Evolutionary conservation across 305 asterid genomes (phyloP), one percentile per base, ranked within the genome.

Genomic region (Fraxinus xanthoxyloides): DNA sequence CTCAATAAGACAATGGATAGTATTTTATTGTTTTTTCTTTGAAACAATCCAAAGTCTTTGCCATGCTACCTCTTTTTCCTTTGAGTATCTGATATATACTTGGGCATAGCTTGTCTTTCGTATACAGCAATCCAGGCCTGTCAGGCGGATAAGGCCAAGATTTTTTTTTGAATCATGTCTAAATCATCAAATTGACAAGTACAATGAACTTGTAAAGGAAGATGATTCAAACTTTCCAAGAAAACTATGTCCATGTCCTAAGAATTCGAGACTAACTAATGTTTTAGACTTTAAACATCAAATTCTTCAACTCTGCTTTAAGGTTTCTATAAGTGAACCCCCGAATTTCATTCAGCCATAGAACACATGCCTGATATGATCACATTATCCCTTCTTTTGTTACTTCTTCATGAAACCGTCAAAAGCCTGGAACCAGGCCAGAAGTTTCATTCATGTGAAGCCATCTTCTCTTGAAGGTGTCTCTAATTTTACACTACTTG

Each of bases 251-350:
- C 69, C 13, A 19, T 59, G 65, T 59, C 30, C 3, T 7, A 59
- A 7, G 30, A 63, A 63, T 10, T 63, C 34, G 7, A 63, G 32
- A 23, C 72, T 24, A 63, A 63, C 13, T 23, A 4, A 63, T 63
- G 30, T 9, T 23, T n/a, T 70, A 77, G 10, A 38, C 77, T 56
- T 78, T 77, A 86, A 77, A 79, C 84, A 77, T 88, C 88, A 79
- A 78, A 87, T 78, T 88, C 82, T 85, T 82, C 30, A 90, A 87
- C 79, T 90, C 90, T 75, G 79, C 89, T 83, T 87, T 87, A n/a
- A 93, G 95, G 83, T 90, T 91, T 17, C 85, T 84, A 79, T 91
- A 90, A 84, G 90, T 80, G 80, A 92, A 93, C 15, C 89, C 81
- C 46, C 85, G 82, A 72, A 89, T 80, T 43, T 89, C 92, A 72